Evolutionary conservation across 305 asterid species (phyloP).

Genomic region (Fraxinus velutina): DNA sequence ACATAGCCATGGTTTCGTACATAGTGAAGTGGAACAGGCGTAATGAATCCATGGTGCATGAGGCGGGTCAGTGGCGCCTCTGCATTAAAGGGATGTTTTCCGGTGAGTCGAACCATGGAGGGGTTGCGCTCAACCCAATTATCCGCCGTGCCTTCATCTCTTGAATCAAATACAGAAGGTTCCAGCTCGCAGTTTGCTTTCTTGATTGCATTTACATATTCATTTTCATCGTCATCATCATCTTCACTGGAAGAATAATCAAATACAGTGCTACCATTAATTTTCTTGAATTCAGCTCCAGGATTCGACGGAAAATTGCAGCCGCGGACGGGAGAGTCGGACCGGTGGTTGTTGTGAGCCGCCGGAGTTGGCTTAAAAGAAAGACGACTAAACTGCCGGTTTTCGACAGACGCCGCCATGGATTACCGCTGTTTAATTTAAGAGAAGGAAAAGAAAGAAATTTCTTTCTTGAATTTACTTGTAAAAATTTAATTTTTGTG

Average conservation of each 20-base stretch:
- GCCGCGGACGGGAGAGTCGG: constrained; percentile 64
- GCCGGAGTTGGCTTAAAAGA: constrained; percentile 37
- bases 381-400: constrained; percentile 56
- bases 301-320: constrained; percentile 35
- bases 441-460: not conserved
- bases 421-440: constrained; percentile 21
- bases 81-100: constrained; percentile 91
- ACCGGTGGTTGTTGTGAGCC: constrained; percentile 26
- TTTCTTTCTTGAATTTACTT: not conserved
- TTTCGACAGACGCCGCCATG: constrained; percentile 86
- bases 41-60: constrained; percentile 92
- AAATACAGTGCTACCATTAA: not conserved
- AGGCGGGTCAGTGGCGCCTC: constrained; percentile 79
- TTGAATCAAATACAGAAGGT: constrained; percentile 50
- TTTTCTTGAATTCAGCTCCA: constrained; percentile 16
- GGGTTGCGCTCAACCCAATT: constrained; percentile 79
- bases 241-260: constrained; percentile 53
- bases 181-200: constrained; percentile 62
- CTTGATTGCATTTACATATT: constrained; percentile 30
- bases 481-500: not conserved
- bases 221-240: constrained; percentile 34
- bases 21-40: constrained; percentile 93
- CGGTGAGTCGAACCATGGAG: constrained; percentile 80
- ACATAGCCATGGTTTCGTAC: constrained; percentile 94
- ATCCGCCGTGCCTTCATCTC: constrained; percentile 75